Evolutionary conservation across 2,329 filamentous ascomycete species (phyloP).

Genomic region (Macrophomina phaseolina): DNA sequence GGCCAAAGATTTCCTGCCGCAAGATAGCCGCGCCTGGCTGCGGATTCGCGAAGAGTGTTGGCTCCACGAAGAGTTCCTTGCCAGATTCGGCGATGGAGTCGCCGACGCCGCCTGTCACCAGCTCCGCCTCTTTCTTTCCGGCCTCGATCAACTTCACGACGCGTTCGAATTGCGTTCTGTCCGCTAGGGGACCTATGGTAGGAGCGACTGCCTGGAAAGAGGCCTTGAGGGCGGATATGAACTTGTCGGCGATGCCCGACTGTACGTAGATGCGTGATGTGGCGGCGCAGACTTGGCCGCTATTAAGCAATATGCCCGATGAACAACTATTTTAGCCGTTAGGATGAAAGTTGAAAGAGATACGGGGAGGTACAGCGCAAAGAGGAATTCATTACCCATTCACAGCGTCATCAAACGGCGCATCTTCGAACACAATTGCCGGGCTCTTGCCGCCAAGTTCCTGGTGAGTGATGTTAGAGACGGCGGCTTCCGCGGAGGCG

Average conservation of each 20-base stretch:
- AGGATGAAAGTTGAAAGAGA: too few species aligned
- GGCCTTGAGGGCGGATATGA: slow-evolving; percentile 53
- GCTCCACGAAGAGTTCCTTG: slow-evolving; percentile 51
- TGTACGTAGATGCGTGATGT: slow-evolving; percentile 64
- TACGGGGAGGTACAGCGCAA: slow-evolving; percentile 22
- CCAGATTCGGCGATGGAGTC: not conserved
- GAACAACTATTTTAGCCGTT: not conserved
- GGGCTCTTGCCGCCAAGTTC: slow-evolving; percentile 67
- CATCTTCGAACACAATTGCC: slow-evolving; percentile 63
- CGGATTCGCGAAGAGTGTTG: slow-evolving; percentile 53
- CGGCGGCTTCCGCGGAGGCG: too few species aligned
- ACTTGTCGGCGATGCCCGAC: slow-evolving; percentile 64
- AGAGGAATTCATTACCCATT: slow-evolving; percentile 27
- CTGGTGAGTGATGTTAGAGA: slow-evolving; percentile 35
- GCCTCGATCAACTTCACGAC: slow-evolving; percentile 37
- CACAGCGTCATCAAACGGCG: slow-evolving; percentile 64
- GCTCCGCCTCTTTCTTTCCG: slow-evolving; percentile 50
- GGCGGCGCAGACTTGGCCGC: slow-evolving; percentile 65
- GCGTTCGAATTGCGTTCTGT: slow-evolving; percentile 34
- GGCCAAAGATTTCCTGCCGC: slow-evolving; percentile 47
- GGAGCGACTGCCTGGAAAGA: slow-evolving; percentile 29
- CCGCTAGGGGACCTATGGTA: slow-evolving; percentile 36
- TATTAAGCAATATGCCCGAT: slow-evolving; percentile 46
- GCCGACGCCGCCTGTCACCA: slow-evolving; percentile 38
- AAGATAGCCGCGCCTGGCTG: slow-evolving; percentile 47